Evolutionary conservation across 768 basidiomycete genomes (phyloP).

Genomic region (Pulveroboletus sp.): DNA sequence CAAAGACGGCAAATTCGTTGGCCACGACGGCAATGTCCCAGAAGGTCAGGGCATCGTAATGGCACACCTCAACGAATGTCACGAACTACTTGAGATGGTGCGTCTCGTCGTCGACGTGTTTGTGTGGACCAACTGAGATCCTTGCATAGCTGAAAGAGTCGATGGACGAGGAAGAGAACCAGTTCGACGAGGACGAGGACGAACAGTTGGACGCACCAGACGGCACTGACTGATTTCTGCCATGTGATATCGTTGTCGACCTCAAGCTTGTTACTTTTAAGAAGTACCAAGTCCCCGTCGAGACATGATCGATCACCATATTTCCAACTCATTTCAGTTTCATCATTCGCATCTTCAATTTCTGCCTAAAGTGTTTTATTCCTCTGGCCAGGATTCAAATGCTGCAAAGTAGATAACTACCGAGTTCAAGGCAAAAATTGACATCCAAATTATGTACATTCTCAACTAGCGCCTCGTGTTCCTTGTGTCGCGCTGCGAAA

Average conservation of each 20-base stretch:
- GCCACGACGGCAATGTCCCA: slow-evolving; percentile 83
- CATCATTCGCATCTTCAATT: too few relatives aligned
- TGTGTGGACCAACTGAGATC: background rate
- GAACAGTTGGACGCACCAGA: slow-evolving; percentile 20
- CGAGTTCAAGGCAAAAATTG: too few relatives aligned
- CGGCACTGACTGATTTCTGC: slow-evolving; percentile 8
- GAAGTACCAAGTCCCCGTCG: background rate
- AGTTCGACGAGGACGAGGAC: slow-evolving; percentile 51
- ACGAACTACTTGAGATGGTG: slow-evolving; percentile 94
- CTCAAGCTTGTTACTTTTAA: background rate
- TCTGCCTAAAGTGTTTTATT: too few relatives aligned
- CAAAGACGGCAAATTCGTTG: slow-evolving; percentile 91
- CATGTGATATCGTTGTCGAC: background rate
- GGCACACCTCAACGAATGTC: slow-evolving; percentile 94
- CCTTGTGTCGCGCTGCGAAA: slow-evolving; percentile 20
- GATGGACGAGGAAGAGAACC: slow-evolving; percentile 70
- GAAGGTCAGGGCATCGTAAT: slow-evolving; percentile 97
- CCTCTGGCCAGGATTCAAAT: too few relatives aligned
- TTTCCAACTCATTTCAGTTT: too few relatives aligned
- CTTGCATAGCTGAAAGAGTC: slow-evolving; percentile 63
- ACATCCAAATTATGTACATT: too few relatives aligned
- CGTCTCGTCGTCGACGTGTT: slow-evolving; percentile 14
- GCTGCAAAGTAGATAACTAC: too few relatives aligned
- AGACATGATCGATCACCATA: too few relatives aligned
- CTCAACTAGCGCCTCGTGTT: too few relatives aligned